Percentiles rank a stretch among this genome's conserved stretches.
Conservation (phyloP, 192 early-diverging fungal genomes). For the Backusella circina region DNA sequence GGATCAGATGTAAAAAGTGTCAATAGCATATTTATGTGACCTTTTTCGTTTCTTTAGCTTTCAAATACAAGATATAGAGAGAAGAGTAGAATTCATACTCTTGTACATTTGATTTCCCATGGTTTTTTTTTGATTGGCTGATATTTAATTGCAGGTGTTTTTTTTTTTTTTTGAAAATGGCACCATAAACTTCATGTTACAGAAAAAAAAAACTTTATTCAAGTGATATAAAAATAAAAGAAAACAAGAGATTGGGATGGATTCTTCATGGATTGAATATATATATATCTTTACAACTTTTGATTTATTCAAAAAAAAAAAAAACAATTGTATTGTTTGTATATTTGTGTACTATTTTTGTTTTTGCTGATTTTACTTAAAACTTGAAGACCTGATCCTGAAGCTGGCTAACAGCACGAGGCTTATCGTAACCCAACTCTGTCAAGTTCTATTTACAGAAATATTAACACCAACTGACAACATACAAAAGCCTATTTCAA, state of each 20-base stretch:
- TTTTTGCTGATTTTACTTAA: constrained; percentile 38
- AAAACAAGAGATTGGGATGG: neutral
- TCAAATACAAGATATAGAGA: too few species aligned
- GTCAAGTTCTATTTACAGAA: constrained; percentile 35
- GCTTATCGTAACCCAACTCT: constrained; percentile 77
- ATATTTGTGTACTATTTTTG: neutral
- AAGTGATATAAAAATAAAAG: neutral
- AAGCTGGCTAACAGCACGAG: constrained; percentile 75
- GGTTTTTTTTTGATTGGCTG: neutral
- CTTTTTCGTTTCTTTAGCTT: neutral
- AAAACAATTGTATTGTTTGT: neutral
- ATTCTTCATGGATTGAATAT: neutral
- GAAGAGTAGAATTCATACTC: too few species aligned
- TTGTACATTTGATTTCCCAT: too few species aligned
- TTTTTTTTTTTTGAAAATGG: neutral
- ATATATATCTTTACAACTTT: neutral
- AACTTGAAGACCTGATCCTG: constrained; percentile 90
- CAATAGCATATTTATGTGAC: neutral
- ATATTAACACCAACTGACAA: neutral
- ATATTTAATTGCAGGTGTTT: neutral
- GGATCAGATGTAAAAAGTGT: neutral
- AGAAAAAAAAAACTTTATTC: constrained; percentile 1
- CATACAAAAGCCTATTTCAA: neutral
- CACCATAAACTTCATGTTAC: neutral
- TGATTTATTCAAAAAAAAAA: neutral